Evolutionary conservation across 352 stramenopile species (phyloP).

Genomic region (Pythium sukuiense): DNA sequence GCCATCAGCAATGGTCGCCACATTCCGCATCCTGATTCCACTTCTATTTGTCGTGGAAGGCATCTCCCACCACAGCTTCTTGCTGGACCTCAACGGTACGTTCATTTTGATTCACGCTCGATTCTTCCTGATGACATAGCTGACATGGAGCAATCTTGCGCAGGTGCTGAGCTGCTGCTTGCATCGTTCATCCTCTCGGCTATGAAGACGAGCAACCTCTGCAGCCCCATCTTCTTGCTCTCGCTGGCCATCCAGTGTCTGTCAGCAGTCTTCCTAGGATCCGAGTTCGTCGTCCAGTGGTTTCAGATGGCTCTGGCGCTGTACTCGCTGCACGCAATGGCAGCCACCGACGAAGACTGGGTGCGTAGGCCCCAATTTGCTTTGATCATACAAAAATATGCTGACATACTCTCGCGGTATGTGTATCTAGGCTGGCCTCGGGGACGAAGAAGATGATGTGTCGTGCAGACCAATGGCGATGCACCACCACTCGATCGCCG

Average conservation of each 20-base stretch:
- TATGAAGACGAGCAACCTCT: conserved; percentile 85
- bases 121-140: conserved; percentile 9
- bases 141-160: not conserved
- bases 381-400: not conserved
- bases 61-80: conserved; percentile 88
- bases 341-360: conserved; percentile 73
- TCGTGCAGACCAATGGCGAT: conserved; percentile 52
- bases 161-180: conserved; percentile 75
- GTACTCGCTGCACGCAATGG: conserved; percentile 82
- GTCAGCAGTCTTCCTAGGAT: conserved; percentile 79
- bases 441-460: conserved; percentile 63
- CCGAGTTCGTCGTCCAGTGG: conserved; percentile 83
- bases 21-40: conserved; percentile 81
- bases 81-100: conserved; percentile 87
- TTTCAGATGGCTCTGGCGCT: conserved; percentile 79
- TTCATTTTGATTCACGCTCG: not conserved
- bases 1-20: conserved; percentile 82
- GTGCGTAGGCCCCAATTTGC: conserved; percentile 30
- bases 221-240: conserved; percentile 81
- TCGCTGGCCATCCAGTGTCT: conserved; percentile 76
- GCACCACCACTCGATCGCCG: conserved; percentile 66
- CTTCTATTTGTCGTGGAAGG: conserved; percentile 86
- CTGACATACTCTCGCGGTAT: not conserved
- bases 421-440: conserved; percentile 41
- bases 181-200: conserved; percentile 86